Conservation (phyloP, 495 filamentous ascomycete genomes). For the Amorphotheca resinae region DNA sequence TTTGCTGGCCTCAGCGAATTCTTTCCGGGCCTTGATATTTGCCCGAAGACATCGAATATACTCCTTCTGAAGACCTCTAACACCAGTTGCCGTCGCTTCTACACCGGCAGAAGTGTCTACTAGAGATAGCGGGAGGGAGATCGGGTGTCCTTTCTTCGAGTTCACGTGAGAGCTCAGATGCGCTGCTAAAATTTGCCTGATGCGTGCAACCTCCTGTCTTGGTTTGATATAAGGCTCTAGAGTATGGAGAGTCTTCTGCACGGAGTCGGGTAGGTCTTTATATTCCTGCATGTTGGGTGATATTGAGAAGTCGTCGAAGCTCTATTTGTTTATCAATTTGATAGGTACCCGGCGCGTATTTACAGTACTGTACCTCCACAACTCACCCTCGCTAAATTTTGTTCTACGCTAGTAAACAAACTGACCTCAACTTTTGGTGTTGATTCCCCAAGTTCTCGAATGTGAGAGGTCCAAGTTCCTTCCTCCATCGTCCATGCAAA, state of each 20-base stretch:
- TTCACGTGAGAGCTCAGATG: slow-evolving; percentile 26
- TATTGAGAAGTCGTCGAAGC: too few species aligned
- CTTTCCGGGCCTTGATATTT: slow-evolving; percentile 18
- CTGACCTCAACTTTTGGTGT: background rate
- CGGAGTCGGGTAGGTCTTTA: slow-evolving; percentile 4
- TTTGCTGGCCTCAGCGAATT: slow-evolving; percentile 8
- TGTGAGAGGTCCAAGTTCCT: background rate
- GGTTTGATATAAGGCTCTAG: slow-evolving; percentile 27
- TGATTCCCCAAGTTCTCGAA: background rate
- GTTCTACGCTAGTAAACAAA: background rate
- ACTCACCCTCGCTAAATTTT: background rate
- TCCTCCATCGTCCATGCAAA: slow-evolving; percentile 18
- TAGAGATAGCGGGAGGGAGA: slow-evolving; percentile 22
- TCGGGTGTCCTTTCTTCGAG: slow-evolving; percentile 6
- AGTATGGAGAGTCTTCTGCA: slow-evolving; percentile 7
- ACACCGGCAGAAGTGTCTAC: slow-evolving; percentile 21
- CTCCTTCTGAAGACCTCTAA: slow-evolving; percentile 23
- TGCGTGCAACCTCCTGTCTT: slow-evolving; percentile 30
- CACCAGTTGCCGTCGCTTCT: slow-evolving; percentile 17
- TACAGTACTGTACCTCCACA: too few species aligned
- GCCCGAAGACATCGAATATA: slow-evolving; percentile 16
- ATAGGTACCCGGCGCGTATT: too few species aligned
- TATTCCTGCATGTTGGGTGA: slow-evolving; percentile 6
- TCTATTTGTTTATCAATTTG: too few species aligned
- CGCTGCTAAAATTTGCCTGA: slow-evolving; percentile 29